Evolutionary conservation across 768 basidiomycete species (phyloP).

Genomic region (Tulasnella sp.): DNA sequence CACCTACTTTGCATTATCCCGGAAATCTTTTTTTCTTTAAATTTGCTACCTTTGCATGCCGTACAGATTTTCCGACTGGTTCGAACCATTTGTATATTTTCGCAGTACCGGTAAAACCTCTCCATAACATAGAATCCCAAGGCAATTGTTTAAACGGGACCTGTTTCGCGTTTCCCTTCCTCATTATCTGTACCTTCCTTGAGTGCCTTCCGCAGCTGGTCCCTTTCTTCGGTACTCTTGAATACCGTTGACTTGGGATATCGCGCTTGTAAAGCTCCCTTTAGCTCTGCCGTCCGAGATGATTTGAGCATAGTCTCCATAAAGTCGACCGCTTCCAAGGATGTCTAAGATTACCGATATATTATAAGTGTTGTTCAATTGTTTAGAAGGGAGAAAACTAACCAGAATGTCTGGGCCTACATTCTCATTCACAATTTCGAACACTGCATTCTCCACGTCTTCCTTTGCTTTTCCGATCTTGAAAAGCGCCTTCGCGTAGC

Average conservation of each 20-base stretch:
- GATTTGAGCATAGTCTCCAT: conserved; percentile 38
- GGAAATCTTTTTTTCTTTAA: too few relatives aligned
- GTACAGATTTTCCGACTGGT: too few relatives aligned
- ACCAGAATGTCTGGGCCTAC: conserved; percentile 40
- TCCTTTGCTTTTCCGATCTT: conserved; percentile 33
- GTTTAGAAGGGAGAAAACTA: conserved; percentile 12
- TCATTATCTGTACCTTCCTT: neutral
- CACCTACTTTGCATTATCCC: too few relatives aligned
- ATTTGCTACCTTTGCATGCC: too few relatives aligned
- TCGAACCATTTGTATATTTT: too few relatives aligned
- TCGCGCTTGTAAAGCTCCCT: conserved; percentile 36
- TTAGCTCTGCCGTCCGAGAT: conserved; percentile 46
- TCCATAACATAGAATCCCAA: too few relatives aligned
- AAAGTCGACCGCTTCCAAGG: conserved; percentile 36
- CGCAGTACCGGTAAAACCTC: too few relatives aligned
- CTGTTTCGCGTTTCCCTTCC: neutral
- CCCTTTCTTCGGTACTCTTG: conserved; percentile 41
- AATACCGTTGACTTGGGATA: conserved; percentile 59
- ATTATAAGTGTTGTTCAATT: neutral
- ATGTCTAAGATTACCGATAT: conserved; percentile 34
- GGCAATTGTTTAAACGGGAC: neutral
- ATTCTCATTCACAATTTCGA: conserved; percentile 35
- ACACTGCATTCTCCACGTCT: conserved; percentile 49
- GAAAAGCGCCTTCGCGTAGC: conserved; percentile 44
- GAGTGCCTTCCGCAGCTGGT: neutral